Evolutionary conservation across 495 filamentous ascomycete genomes (phyloP), one percentile per base, ranked within the genome.

Genomic region (Penicillium subrubescens): DNA sequence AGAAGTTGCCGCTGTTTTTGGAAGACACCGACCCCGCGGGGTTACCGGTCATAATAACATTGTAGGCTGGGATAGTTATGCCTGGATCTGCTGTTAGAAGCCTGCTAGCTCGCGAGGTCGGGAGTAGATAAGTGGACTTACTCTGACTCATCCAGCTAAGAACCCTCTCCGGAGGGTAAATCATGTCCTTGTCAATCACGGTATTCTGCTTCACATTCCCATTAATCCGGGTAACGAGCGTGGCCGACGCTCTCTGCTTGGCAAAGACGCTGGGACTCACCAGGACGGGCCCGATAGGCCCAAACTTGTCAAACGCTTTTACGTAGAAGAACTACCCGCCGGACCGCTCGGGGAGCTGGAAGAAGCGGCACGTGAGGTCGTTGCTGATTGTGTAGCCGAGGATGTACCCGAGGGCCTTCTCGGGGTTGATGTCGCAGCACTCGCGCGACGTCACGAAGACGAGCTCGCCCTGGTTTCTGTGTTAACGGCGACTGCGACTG

Each of bases 11-110:
- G 60, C 11, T 53, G 60, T 8, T 51, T 63, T 15, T 63, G 60
- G n/a, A 63, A 63, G 19, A 57, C 31, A 2, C 60, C 60, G 3
- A 63, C 60, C 60, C 60, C 12, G 60, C 60, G 5, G 60, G 60
- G 14, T 53, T 63, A 0, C 60, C 60, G 0, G 60, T 63, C 60
- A 63, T 63, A 5, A 63, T 53, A n/a, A 51, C 60, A 1, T 53
- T 63, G 19, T 89, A 89, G 2, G 88, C 87, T 37, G 88, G 68
- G 39, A 92, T 70, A 5, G 90, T 92, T 23, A 88, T 90, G 39
- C 89, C 90, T 66, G 35, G 17, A 50, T 8, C 3, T 27, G 25
- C 2, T 27, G 25, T 27, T 27, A 27, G 25, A 56, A 55, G 17
- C 25, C 21, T 11, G 46, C 17, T 15, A 60, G 37, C 43, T 25